Percentiles rank a stretch among this genome's conserved stretches.
Evolutionary conservation across 2,329 filamentous ascomycete species (phyloP).

Genomic region (Xylariales sp.): DNA sequence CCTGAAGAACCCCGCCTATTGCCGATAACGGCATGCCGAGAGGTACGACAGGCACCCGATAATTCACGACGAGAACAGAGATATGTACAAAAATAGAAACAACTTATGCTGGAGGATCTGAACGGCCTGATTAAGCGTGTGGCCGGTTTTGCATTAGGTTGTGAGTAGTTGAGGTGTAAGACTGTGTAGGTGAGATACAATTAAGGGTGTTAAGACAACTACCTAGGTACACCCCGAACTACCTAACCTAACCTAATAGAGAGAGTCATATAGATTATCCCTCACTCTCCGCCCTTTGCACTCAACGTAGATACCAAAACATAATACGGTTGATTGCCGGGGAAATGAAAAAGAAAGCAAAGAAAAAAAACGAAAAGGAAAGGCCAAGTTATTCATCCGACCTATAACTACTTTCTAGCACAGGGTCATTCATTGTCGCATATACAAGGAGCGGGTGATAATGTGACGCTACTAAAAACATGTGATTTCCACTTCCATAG

Average conservation of each 20-base stretch:
- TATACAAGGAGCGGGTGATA: background rate
- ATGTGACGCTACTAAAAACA: too few species aligned
- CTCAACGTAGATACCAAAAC: too few species aligned
- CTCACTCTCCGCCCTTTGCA: too few species aligned
- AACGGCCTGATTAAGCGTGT: background rate
- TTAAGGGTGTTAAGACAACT: background rate
- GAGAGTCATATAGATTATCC: too few species aligned
- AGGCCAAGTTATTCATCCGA: background rate
- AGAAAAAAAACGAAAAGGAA: too few species aligned
- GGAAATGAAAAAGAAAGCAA: too few species aligned
- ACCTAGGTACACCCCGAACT: too few species aligned
- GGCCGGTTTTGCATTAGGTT: background rate
- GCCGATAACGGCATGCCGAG: constrained; percentile 37
- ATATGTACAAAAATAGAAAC: background rate
- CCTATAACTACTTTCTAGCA: background rate
- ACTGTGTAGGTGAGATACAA: background rate
- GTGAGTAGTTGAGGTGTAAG: background rate
- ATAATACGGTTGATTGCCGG: background rate
- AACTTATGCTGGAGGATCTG: background rate
- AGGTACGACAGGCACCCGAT: background rate
- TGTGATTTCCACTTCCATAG: too few species aligned
- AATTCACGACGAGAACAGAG: background rate
- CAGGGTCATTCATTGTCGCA: background rate
- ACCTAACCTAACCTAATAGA: too few species aligned
- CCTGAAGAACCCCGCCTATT: constrained; percentile 27